Percentiles rank a stretch among this genome's conserved stretches.
phyloP scores from a whole-genome alignment of 2,329 filamentous ascomycete species.

The Fonsecaea monophora region DNA sequence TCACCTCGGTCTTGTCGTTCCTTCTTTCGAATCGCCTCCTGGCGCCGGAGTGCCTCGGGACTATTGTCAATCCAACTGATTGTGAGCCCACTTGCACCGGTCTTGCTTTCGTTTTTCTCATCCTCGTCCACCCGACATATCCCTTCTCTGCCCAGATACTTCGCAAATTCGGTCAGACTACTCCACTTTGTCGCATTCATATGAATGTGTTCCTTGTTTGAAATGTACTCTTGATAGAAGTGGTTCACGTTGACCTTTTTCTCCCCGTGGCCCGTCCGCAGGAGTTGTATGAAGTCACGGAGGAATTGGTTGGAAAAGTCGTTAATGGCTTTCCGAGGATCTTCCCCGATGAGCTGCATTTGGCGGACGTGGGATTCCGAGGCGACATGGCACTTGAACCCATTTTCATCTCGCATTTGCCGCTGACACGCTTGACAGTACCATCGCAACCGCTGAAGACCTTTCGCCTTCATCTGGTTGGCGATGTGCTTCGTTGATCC shows the following conservation, averaged over 20 bases:
- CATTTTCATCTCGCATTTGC: conserved; percentile 84
- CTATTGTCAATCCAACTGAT: conserved; percentile 92
- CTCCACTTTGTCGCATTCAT: conserved; percentile 94
- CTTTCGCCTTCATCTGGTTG: conserved; percentile 83
- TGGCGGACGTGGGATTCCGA: conserved; percentile 87
- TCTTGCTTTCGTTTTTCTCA: conserved; percentile 65
- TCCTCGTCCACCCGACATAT: conserved; percentile 90
- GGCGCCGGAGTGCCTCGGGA: conserved; percentile 78
- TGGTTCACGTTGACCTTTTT: conserved; percentile 88
- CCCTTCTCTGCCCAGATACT: conserved; percentile 82
- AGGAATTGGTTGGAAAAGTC: conserved; percentile 83
- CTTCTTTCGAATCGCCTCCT: conserved; percentile 81
- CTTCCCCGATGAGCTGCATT: conserved; percentile 85
- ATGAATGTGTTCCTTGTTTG: conserved; percentile 85
- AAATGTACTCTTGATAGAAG: conserved; percentile 95
- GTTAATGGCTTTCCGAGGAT: conserved; percentile 82
- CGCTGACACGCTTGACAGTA: conserved; percentile 85
- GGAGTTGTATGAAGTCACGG: conserved; percentile 75
- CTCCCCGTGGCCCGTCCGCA: conserved; percentile 86
- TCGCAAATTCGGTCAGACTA: conserved; percentile 86
- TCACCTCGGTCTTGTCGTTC: conserved; percentile 89
- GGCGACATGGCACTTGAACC: conserved; percentile 86
- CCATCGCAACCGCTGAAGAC: conserved; percentile 80
- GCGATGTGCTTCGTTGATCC: conserved; percentile 88
- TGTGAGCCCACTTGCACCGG: conserved; percentile 60